Base-by-base conservation (phyloP, 2,329 filamentous ascomycete species). In the Neofusicoccum sp. region DNA sequence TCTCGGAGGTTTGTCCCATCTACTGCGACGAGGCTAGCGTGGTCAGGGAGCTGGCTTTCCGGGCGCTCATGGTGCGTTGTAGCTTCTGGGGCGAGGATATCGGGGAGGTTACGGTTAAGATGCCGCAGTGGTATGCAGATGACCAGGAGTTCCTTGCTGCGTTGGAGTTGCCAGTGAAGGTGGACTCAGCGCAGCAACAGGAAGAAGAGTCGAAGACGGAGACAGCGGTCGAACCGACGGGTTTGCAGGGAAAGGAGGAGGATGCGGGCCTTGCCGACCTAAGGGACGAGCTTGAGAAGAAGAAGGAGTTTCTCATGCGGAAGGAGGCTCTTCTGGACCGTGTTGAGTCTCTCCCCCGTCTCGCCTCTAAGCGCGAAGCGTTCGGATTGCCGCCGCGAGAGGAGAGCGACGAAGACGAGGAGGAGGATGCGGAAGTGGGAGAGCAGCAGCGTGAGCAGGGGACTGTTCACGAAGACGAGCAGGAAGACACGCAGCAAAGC, bases 21-120 rank as follows among this genome's bases (percentile, higher is more conserved):
- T 24, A 56, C 5, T 56, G 51, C 38, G 51, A 56, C 28, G 91
- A 91, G 6, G 30, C 36, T 3, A 53, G 40, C 47, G 36, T 45
- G 1, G 86, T 90, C 72, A 82, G 93, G 54, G 90, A 95, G 61
- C 73, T 98, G 34, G 92, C 89, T 0, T 91, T 91, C 74, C 84
- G 87, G 65, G 91, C 91, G 0, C 85, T 88, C 20, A 71, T 86
- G 65, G 72, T 89, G 61, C 80, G 84, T 66, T 75, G 80, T 11
- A 84, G 82, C 53, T 71, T 85, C 34, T 31, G 33, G 0, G 54
- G 56, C 24, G 54, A 62, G 28, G 38, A 53, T n/a, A 49, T 62
- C 34, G 31, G 54, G 3, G 74, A 71, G 7, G 67, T 71, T 16
- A 72, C 74, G 2, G 69, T 66, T 6, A 66, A 67, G 47, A 63